A percentile compares a stretch with the other conserved stretches of the same genome.
These are phyloP conservation scores for Pseudocercospora fuligena DNA, from an alignment of 2,329 filamentous ascomycete species.

Conservation along the genomic window DNA sequence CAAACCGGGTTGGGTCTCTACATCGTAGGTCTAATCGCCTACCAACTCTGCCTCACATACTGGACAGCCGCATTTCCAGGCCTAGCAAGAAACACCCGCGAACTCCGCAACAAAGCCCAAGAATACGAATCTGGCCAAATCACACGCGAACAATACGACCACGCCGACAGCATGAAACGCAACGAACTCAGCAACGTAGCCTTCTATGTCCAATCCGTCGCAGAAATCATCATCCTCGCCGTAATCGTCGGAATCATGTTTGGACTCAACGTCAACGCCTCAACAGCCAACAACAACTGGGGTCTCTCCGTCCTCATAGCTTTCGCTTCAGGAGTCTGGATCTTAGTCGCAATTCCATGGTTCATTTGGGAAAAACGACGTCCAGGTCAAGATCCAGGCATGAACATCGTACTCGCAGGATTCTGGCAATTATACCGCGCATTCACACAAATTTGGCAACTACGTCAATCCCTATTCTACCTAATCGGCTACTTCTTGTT, in stretches of 20 bases:
- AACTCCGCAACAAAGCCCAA: constrained; percentile 56
- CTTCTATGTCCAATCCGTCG: constrained; percentile 67
- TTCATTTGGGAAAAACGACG: constrained; percentile 68
- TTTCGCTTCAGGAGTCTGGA: constrained; percentile 67
- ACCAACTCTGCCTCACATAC: constrained; percentile 70
- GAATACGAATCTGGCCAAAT: constrained; percentile 59
- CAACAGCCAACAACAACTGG: constrained; percentile 67
- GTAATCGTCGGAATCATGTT: constrained; percentile 69
- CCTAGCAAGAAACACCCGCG: constrained; percentile 59
- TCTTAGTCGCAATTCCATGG: constrained; percentile 68
- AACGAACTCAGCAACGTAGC: constrained; percentile 67
- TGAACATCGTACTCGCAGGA: constrained; percentile 62
- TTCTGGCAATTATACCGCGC: constrained; percentile 67
- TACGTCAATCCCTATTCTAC: constrained; percentile 70
- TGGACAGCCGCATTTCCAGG: constrained; percentile 70
- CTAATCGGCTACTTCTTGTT: constrained; percentile 69
- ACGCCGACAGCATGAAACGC: constrained; percentile 65
- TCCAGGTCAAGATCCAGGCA: constrained; percentile 60
- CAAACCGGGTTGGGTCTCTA: constrained; percentile 65
- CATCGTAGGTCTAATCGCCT: constrained; percentile 68
- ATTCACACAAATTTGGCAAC: constrained; percentile 63
- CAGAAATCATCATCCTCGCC: constrained; percentile 67
- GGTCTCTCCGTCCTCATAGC: constrained; percentile 68
- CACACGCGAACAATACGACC: constrained; percentile 64
- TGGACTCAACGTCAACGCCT: constrained; percentile 63